Evolutionary conservation across 306 rosid genomes (phyloP), one percentile per base, ranked within the genome.

Genomic region (Cucumis melo): DNA sequence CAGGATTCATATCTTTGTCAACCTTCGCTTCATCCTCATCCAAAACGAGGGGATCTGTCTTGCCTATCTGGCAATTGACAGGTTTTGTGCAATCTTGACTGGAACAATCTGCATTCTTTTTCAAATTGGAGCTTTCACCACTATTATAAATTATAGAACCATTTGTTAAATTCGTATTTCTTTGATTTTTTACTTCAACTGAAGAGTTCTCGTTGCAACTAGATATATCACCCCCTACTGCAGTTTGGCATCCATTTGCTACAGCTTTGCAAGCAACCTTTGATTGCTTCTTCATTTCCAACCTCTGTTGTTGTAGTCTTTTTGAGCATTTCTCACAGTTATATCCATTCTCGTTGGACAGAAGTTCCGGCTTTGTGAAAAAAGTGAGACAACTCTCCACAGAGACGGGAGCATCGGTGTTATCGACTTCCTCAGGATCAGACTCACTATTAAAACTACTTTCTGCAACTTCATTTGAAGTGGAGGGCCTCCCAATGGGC

Each of bases 351-450:
- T 92, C 98, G 46, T 88, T 81, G 0, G 90, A 85, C 76, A 95
- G 98, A 80, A 90, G 92, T 88, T 95, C 98, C 8, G 97, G 98
- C 86, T 89, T 92, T 51, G 85, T 89, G 87, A 90, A 95, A 84
- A 88, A 88, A 77, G 88, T 81, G 83, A 95, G 89, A 82, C 99
- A 95, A 88, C 91, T 90, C 83, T 90, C 98, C 51, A 95, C 85
- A 23, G 99, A 92, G 23, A 95, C 96, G 0, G 95, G 99, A 80
- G 98, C 87, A 88, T 87, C 81, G 14, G 96, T 77, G 74, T 92
- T 86, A 85, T 95, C 99, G 84, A 95, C 97, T 90, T 92, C 99
- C 82, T 92, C 97, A 12, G 97, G 91, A 83, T 95, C 99, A 75
- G 99, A 95, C 75, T 92, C 98, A 36, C 93, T 90, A 75, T 63